Conservation (phyloP, 768 basidiomycete species). For the Peribolospora kevripleyi region DNA sequence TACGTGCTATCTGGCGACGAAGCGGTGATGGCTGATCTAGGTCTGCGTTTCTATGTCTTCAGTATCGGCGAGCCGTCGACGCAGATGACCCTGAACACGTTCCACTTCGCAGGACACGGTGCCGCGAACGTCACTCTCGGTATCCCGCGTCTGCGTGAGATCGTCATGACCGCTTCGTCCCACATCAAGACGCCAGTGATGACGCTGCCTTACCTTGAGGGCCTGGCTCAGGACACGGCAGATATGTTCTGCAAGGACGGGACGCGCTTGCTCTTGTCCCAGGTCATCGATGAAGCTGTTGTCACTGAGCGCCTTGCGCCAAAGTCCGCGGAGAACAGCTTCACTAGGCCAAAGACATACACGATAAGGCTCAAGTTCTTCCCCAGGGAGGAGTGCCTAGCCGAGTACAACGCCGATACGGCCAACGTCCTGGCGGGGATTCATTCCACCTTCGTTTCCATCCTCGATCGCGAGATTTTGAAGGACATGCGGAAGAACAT, state of each 20-base stretch:
- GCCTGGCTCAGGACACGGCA: conserved; percentile 31
- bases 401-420: conserved; percentile 55
- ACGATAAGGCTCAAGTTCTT: conserved; percentile 61
- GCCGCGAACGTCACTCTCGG: conserved; percentile 97
- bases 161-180: conserved; percentile 93
- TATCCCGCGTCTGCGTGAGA: conserved; percentile 93
- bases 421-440: conserved; percentile 50
- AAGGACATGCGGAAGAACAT: conserved; percentile 66
- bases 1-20: not conserved
- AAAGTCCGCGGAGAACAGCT: conserved; percentile 26
- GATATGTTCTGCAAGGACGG: conserved; percentile 68
- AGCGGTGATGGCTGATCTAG: not conserved
- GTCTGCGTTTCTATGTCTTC: conserved; percentile 1
- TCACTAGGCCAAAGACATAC: conserved; percentile 52
- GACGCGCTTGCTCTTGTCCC: conserved; percentile 59
- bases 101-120: conserved; percentile 97
- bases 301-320: conserved; percentile 55
- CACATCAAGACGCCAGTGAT: conserved; percentile 96
- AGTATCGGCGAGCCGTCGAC: conserved; percentile 98
- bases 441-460: conserved; percentile 46
- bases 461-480: conserved; percentile 62
- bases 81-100: conserved; percentile 98
- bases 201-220: conserved; percentile 46
- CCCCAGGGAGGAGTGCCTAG: conserved; percentile 53
- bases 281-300: conserved; percentile 55